Conservation (phyloP, 192 early-diverging fungal genomes). For the Helicostylum pulchrum region DNA sequence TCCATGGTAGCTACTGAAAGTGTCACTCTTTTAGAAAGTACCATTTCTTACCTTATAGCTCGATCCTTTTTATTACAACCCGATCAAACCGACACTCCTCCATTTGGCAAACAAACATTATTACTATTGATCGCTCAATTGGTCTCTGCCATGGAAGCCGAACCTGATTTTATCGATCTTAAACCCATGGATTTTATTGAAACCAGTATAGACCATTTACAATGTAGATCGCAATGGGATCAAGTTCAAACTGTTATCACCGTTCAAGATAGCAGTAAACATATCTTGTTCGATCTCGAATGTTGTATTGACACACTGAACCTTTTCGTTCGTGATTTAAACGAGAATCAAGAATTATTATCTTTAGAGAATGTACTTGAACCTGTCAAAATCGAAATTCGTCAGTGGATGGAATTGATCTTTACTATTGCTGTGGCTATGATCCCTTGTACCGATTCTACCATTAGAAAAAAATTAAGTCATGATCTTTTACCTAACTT, state of each 20-base stretch:
- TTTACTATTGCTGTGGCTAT: constrained; percentile 19
- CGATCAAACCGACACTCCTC: neutral
- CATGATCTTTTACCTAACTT: constrained; percentile 29
- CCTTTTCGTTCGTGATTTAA: constrained; percentile 18
- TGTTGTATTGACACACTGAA: constrained; percentile 28
- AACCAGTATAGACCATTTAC: neutral
- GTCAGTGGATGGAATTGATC: constrained; percentile 25
- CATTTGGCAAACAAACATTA: constrained; percentile 1
- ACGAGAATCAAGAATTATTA: constrained; percentile 1
- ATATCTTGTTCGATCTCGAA: constrained; percentile 27
- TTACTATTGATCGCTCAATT: constrained; percentile 21
- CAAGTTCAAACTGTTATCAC: neutral
- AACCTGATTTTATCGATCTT: constrained; percentile 35
- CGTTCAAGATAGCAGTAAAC: neutral
- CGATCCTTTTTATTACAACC: constrained; percentile 3
- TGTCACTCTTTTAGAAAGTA: constrained; percentile 9
- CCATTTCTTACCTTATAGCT: constrained; percentile 18
- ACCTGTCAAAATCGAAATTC: neutral
- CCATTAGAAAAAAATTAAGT: constrained; percentile 24
- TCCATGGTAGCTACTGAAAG: constrained; percentile 33
- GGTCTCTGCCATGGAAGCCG: constrained; percentile 18
- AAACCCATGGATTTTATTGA: constrained; percentile 24
- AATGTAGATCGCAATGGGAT: constrained; percentile 5
- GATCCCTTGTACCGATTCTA: constrained; percentile 31
- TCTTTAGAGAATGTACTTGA: neutral